Percentiles rank a stretch among this genome's conserved stretches.
These are phyloP conservation scores for Sphaceloma murrayae DNA, from an alignment of 2,329 filamentous ascomycete genomes.

Conservation along the genomic window DNA sequence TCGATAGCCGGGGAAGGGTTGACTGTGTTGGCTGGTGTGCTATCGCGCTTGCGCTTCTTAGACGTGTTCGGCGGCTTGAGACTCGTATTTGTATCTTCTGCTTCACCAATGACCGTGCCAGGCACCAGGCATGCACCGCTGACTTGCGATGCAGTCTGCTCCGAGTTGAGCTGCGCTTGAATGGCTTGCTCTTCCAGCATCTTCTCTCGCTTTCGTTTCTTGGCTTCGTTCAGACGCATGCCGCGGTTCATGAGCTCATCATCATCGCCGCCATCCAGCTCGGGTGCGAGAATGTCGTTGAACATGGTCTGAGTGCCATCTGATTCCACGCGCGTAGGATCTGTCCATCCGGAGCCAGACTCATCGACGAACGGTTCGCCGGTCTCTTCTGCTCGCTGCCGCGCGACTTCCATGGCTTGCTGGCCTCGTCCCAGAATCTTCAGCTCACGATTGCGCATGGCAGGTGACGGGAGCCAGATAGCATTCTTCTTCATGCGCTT, in stretches of 20 bases:
- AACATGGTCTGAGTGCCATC: constrained; percentile 30
- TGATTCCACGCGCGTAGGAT: constrained; percentile 27
- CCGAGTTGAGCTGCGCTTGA: constrained; percentile 26
- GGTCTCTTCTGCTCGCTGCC: constrained; percentile 54
- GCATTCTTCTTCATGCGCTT: constrained; percentile 91
- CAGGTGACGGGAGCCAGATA: constrained; percentile 73
- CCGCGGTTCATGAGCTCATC: constrained; percentile 61
- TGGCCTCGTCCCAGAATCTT: constrained; percentile 55
- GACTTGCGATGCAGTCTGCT: background rate
- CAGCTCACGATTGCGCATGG: constrained; percentile 74
- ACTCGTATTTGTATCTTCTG: constrained; percentile 5
- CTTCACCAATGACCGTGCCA: background rate
- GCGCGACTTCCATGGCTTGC: constrained; percentile 40
- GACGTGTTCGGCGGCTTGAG: constrained; percentile 19
- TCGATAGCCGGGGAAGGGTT: constrained; percentile 10
- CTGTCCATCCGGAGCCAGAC: constrained; percentile 27
- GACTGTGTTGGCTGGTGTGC: constrained; percentile 28
- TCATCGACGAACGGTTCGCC: constrained; percentile 58
- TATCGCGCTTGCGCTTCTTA: constrained; percentile 49
- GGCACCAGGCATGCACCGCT: too few relatives aligned
- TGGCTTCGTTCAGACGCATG: constrained; percentile 70
- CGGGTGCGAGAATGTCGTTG: constrained; percentile 26
- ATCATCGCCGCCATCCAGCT: constrained; percentile 35
- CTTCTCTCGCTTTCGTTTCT: constrained; percentile 61
- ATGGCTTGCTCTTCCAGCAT: constrained; percentile 39